Conservation (phyloP, 768 basidiomycete species). For the Erythrobasidium yunnanense region DNA sequence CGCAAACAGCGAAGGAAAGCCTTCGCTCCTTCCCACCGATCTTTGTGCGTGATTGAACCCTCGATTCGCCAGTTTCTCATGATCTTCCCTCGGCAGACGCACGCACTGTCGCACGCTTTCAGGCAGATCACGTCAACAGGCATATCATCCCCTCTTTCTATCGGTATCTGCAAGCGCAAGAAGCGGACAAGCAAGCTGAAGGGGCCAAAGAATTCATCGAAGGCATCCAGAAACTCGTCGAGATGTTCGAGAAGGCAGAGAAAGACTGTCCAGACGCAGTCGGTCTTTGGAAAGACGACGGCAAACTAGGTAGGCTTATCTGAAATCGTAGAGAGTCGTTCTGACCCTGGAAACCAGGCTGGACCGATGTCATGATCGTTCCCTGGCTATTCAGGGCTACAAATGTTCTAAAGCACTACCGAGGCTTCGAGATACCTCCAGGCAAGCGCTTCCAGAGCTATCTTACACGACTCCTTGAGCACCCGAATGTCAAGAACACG, state of each 20-base stretch:
- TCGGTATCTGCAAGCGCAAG: slow-evolving; percentile 48
- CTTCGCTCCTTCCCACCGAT: slow-evolving; percentile 14
- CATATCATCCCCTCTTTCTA: slow-evolving; percentile 50
- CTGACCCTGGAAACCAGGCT: slow-evolving; percentile 1
- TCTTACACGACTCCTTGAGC: slow-evolving; percentile 1
- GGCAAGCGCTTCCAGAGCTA: slow-evolving; percentile 11
- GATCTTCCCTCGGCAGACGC: slow-evolving; percentile 46
- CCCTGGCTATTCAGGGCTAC: slow-evolving; percentile 24
- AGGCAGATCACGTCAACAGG: slow-evolving; percentile 44
- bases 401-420: slow-evolving; percentile 37
- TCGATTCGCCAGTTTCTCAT: neutral
- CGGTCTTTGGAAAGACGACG: slow-evolving; percentile 16
- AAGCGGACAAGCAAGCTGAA: slow-evolving; percentile 32
- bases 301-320: slow-evolving; percentile 1
- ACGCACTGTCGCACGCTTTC: slow-evolving; percentile 46
- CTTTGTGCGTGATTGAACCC: neutral
- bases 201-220: slow-evolving; percentile 37
- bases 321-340: neutral
- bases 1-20: slow-evolving; percentile 44
- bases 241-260: slow-evolving; percentile 40
- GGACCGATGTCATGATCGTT: slow-evolving; percentile 20
- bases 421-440: slow-evolving; percentile 19
- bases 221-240: slow-evolving; percentile 19
- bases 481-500: slow-evolving; percentile 26
- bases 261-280: slow-evolving; percentile 21